Base-by-base conservation (phyloP, 2,329 filamentous ascomycete genomes). In the Monilinia fructicola region DNA sequence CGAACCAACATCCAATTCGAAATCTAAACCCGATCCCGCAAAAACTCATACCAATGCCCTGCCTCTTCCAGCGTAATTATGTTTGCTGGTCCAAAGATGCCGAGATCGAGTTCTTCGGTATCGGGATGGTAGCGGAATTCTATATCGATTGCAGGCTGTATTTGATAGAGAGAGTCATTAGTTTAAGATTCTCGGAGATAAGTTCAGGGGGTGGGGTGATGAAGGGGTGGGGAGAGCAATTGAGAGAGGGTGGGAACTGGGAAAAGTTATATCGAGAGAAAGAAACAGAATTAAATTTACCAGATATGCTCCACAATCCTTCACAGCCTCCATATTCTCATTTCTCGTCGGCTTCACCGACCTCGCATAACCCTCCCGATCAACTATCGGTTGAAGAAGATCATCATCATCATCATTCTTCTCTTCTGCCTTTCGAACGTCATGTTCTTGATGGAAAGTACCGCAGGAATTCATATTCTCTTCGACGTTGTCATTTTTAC, bases 131-230 rank as follows among this genome's bases (percentile, higher is more conserved):
- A 73, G 54, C 72, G 69, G 0, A 77, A 56, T 53, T 77, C 75
- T 35, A 77, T 64, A 73, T 77, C 75, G 6, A 76, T 63, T 0
- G 74, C 69, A 46, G 73, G 68, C 75, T 77, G 69, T 68, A 69
- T 56, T 12, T 40, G 26, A 50, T 18, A n/a, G 40, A n/a, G 38
- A 18, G 3, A 7, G n/a, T n/a, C 14, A 42, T 28, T 26, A 21
- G 21, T 23, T n/a, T 46, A 11, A 0, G 10, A 9, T 23, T 23
- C 18, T 26, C 2, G 11, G 1, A 35, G 12, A 16, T 11, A 28
- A 16, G 23, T 40, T 26, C 26, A 21, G 1, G 26, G 23, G 3
- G 3, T 11, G 16, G 40, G 52, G 18, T 16, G 12, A 28, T 5
- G 5, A 21, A 18, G 2, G 26, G 26, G 26, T 31, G 21, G 18